phyloP scores from a whole-genome alignment of 306 rosid species.

The Inga oerstediana region DNA sequence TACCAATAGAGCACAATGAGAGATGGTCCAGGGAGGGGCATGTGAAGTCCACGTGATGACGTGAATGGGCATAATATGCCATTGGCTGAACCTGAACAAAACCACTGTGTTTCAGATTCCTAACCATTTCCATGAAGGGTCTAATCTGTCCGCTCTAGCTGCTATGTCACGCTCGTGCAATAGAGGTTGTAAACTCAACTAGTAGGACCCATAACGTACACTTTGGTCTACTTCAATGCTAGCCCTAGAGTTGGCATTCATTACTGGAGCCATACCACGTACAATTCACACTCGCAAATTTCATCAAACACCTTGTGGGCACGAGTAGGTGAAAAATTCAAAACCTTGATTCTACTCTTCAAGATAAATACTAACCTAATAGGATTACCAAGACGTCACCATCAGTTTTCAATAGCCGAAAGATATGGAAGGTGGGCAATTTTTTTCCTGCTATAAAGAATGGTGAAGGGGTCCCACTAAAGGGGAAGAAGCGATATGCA shows the following conservation, averaged over 20 bases:
- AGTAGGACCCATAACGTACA: conserved; percentile 40
- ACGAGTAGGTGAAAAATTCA: neutral
- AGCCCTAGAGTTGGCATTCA: conserved; percentile 31
- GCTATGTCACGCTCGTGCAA: conserved; percentile 33
- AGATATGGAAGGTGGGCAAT: conserved; percentile 23
- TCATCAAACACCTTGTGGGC: conserved; percentile 11
- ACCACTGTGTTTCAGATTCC: neutral
- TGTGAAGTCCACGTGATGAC: conserved; percentile 53
- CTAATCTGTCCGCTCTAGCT: neutral
- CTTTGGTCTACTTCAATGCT: conserved; percentile 32
- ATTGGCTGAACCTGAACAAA: conserved; percentile 36
- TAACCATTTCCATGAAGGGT: conserved; percentile 28
- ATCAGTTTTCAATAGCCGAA: conserved; percentile 27
- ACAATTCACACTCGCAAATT: conserved; percentile 29
- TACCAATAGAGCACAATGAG: conserved; percentile 26
- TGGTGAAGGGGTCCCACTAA: conserved; percentile 18
- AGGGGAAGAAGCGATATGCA: conserved; percentile 32
- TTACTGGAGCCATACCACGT: conserved; percentile 29
- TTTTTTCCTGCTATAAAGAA: conserved; percentile 10
- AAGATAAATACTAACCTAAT: neutral
- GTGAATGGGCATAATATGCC: conserved; percentile 29
- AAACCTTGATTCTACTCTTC: neutral
- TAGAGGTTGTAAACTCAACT: conserved; percentile 36
- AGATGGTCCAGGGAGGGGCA: conserved; percentile 33
- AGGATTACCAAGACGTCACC: conserved; percentile 19